These are phyloP conservation scores for Trichocomaceae sp. DNA, from an alignment of 2,329 filamentous ascomycete species.

Conservation along the genomic window DNA sequence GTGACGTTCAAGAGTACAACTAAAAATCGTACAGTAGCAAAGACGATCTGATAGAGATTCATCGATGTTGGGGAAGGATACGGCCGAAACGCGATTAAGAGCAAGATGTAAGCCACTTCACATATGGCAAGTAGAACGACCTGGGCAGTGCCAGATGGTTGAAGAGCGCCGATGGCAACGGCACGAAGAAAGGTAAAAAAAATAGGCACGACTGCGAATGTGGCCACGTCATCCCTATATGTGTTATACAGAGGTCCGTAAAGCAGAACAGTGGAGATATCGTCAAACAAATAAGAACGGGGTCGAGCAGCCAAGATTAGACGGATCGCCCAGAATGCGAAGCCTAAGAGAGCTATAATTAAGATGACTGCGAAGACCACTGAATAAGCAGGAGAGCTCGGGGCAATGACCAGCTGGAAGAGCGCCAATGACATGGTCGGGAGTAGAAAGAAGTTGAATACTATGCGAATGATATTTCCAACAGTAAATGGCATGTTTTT, in stretches of 20 bases:
- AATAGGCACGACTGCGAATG: conserved; percentile 82
- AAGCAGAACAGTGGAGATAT: conserved; percentile 77
- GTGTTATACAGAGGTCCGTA: conserved; percentile 97
- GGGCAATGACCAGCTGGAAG: conserved; percentile 79
- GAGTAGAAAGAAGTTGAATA: conserved; percentile 87
- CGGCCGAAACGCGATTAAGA: conserved; percentile 80
- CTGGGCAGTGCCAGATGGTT: conserved; percentile 87
- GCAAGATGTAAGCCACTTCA: conserved; percentile 83
- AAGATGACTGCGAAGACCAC: conserved; percentile 70
- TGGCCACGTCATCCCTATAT: conserved; percentile 85
- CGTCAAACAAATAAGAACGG: conserved; percentile 83
- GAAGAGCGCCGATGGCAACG: conserved; percentile 84
- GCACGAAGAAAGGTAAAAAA: conserved; percentile 78
- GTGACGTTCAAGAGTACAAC: conserved; percentile 70
- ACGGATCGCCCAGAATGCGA: conserved; percentile 71
- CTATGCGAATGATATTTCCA: conserved; percentile 72
- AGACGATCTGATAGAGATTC: conserved; percentile 90
- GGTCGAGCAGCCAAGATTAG: conserved; percentile 76
- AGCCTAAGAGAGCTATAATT: conserved; percentile 63
- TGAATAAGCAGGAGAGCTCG: conserved; percentile 60
- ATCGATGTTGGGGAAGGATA: conserved; percentile 90
- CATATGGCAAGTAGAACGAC: conserved; percentile 88
- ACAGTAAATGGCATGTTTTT: conserved; percentile 87
- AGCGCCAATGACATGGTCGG: conserved; percentile 81
- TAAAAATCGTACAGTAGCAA: conserved; percentile 68